Base-by-base conservation (phyloP, 768 basidiomycete genomes). In the Leucocoprinus sp. region DNA sequence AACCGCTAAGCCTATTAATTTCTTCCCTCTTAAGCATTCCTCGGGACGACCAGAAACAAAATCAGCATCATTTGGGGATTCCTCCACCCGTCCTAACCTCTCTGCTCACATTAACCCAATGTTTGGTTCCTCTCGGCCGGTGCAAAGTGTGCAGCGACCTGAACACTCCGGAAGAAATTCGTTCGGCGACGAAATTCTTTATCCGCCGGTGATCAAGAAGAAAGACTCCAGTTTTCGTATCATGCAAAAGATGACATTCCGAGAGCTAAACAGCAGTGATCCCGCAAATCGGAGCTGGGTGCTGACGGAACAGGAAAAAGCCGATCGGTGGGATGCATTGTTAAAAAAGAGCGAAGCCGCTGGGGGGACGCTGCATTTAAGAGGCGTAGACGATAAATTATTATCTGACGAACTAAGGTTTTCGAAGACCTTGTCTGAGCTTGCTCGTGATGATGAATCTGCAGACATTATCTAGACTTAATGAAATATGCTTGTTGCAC, bases 231-330 rank as follows among this genome's bases (percentile, higher is more conserved):
- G 31, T n/a, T 26, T 33, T 27, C 38, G 50, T 8, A 26, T 14
- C 6, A 19, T 43, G 17, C 42, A 29, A 27, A 42, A 37, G 34
- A 36, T 71, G 37, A 72, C 64, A 35, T 80, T 76, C 63, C 71
- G 78, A 9, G 69, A 75, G 52, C 54, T 78, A 18, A 51, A 52
- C 61, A 60, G 62, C 43, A 59, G 60, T 18, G 67, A 61, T 8
- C 22, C 22, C 11, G 31, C 11, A 3, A 4, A 8, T n/a, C 31
- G 31, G 14, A 31, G n/a, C 4, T 14, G 31, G 34, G n/a, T n/a
- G n/a, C 60, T 80, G 57, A 76, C 76, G 19, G 82, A 85, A 57
- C 63, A 74, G 54, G 83, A 89, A 64, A 89, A 89, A 65, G 71
- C 72, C 5, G 75, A 72, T 9, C 75, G 74, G 54, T 88, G 84